phyloP scores from a whole-genome alignment of 1,139 yeast genomes.

The Trichomonascaceae sp. region DNA sequence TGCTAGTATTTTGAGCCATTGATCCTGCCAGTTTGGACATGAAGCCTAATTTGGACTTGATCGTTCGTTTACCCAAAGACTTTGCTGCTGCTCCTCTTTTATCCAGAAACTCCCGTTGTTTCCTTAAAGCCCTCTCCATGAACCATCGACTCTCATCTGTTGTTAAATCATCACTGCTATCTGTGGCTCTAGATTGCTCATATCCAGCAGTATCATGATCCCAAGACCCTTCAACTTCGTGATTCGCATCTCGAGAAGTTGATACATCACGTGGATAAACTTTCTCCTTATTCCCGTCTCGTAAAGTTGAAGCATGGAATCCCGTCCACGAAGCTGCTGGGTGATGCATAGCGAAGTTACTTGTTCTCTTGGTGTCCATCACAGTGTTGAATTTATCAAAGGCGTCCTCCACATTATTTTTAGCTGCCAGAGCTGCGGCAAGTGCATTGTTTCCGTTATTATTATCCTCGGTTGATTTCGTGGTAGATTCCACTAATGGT shows the following conservation, averaged over 20 bases:
- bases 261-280: neutral
- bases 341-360: constrained; percentile 6
- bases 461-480: neutral
- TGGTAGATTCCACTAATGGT: neutral
- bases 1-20: neutral
- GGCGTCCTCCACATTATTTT: constrained; percentile 19
- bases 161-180: neutral
- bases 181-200: neutral
- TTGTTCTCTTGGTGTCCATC: constrained; percentile 5
- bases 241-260: neutral
- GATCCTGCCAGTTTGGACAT: constrained; percentile 1
- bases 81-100: neutral
- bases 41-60: constrained; percentile 2
- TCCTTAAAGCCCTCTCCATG: constrained; percentile 1
- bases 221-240: neutral
- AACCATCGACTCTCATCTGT: neutral
- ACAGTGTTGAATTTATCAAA: constrained; percentile 19
- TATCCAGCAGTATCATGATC: neutral
- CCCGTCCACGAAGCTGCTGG: constrained; percentile 21
- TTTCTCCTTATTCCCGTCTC: neutral
- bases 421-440: constrained; percentile 23
- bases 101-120: constrained; percentile 1
- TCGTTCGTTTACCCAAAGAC: neutral
- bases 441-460: constrained; percentile 15
- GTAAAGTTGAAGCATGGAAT: constrained; percentile 1